A percentile compares a stretch with the other conserved stretches of the same genome.
Evolutionary conservation across 345 rosid genomes (phyloP).

Genomic region (Angophora floribunda): DNA sequence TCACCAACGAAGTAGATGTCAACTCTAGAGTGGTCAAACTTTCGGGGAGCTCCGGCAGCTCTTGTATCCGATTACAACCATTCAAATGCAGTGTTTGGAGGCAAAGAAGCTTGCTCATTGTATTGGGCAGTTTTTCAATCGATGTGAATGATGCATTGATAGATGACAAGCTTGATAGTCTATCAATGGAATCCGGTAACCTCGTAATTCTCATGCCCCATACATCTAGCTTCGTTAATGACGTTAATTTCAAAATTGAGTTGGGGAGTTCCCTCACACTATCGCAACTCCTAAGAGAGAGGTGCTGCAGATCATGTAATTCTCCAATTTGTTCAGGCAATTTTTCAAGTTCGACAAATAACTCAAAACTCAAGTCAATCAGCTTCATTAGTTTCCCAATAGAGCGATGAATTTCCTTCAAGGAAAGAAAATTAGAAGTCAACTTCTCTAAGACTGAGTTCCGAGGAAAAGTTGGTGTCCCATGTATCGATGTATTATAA

Average conservation of each 20-base stretch:
- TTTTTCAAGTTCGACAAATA: too few species aligned
- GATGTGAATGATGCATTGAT: fast-evolving
- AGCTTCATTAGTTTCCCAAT: not conserved
- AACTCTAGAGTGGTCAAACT: not conserved
- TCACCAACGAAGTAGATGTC: fast-evolving
- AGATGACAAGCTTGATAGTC: fast-evolving
- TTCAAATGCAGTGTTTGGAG: fast-evolving
- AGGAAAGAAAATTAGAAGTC: too few species aligned
- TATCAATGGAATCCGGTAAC: too few species aligned
- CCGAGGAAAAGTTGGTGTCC: too few species aligned
- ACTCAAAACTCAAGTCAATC: fast-evolving
- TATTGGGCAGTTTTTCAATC: not conserved
- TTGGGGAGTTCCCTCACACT: fast-evolving
- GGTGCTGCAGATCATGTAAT: fast-evolving
- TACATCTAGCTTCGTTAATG: too few species aligned
- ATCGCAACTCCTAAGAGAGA: fast-evolving
- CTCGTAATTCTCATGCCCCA: fast-evolving
- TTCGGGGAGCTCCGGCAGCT: not conserved
- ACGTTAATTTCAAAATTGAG: not conserved
- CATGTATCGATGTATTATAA: fast-evolving
- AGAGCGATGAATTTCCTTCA: fast-evolving
- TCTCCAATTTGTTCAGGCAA: too few species aligned
- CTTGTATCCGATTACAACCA: fast-evolving
- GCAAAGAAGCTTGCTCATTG: not conserved
- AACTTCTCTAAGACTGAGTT: too few species aligned